Base-by-base conservation (phyloP, 202 grass and related monocot species). In the Hordeum pubiflorum region DNA sequence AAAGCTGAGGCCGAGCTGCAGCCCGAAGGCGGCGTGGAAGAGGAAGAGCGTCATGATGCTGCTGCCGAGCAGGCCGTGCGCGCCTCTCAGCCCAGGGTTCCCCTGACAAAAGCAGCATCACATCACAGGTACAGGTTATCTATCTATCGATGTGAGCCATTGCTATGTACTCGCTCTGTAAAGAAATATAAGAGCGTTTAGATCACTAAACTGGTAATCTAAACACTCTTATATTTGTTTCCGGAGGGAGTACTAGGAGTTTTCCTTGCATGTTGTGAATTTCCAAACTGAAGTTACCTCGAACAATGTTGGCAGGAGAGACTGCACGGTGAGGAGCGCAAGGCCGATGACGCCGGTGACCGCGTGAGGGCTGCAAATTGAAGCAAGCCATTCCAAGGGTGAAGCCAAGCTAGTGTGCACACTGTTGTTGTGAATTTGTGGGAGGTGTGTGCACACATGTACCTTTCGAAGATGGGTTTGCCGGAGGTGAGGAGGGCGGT, bases 21-120 rank as follows among this genome's bases (percentile, higher is more conserved):
- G 83, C 20, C 96, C 92, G 26, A 93, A 78, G 10, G 92, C 92
- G 12, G 90, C 82, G 61, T 98, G 96, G 77, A 98, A 81, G 34
- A 98, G 85, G 68, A 98, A 95, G 23, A 98, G 80, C 44, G 92
- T 98, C 96, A 93, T 95, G 76, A 98, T 98, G 79, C 96, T 88
- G 50, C 96, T 91, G 64, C 92, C 96, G 40, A 98, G 96, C 1
- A 98, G 82, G 33, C 90, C 92, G 39, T 95, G 96, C 29, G 82
- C 79, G 41, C 62, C 84, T 80, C 96, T 88, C 26, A 95, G 79
- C 44, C 86, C 84, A 69, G 90, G 85, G 55, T 91, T 93, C 7
- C 84, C 95, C 92, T 93, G 88, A 38, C 58, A 64, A n/a, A 1
- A 69, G 2, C 13, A 48, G 7, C 43, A 46, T 55, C 66, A 66